Base-by-base conservation (phyloP, 2,329 filamentous ascomycete genomes). In the Diplodia seriata region DNA sequence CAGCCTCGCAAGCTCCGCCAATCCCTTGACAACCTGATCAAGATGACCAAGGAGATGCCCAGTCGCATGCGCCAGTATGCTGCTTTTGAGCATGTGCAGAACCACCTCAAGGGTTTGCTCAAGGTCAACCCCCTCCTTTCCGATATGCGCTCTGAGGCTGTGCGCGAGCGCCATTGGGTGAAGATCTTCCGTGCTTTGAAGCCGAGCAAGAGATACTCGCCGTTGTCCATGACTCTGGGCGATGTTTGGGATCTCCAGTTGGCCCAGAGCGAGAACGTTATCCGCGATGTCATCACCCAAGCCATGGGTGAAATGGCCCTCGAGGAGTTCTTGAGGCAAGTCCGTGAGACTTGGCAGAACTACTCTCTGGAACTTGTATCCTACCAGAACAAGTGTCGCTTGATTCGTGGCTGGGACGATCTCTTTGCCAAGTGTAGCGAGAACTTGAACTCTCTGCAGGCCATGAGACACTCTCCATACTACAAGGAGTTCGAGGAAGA, bases 401-500 rank as follows among this genome's bases (percentile, higher is more conserved):
- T 99, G 50, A 99, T 99, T 72, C 92, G 93, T 71, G 95, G 95
- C 64, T 99, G 96, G 91, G 95, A 99, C 74, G 95, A 99, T 71
- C 86, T 99, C 18, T 99, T 99, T 76, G 93, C 94, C 62, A 98
- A 98, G 78, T 99, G 95, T 80, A 97, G 94, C 76, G 95, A 99
- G 78, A 97, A 99, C 74, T 82, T 99, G 68, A 98, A 97, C 81
- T 98, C 95, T 6, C 83, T 99, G 57, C 95, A 98, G 80, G 95
- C 95, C 29, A 99, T 99, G 96, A 91, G 93, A 76, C 94, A 99
- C 79, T 99, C 95, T 5, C 95, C 95, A 0, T 99, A 99, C 80
- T 99, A 97, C 85, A 98, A 97, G 79, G 94, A 98, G 74, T 99
- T 99, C 70, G 95, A 99, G 77, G 95, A 99, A 74, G 95, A 99